Evolutionary conservation across 148 eudicot genomes (phyloP).

Genomic region (Pouteria glomerata): DNA sequence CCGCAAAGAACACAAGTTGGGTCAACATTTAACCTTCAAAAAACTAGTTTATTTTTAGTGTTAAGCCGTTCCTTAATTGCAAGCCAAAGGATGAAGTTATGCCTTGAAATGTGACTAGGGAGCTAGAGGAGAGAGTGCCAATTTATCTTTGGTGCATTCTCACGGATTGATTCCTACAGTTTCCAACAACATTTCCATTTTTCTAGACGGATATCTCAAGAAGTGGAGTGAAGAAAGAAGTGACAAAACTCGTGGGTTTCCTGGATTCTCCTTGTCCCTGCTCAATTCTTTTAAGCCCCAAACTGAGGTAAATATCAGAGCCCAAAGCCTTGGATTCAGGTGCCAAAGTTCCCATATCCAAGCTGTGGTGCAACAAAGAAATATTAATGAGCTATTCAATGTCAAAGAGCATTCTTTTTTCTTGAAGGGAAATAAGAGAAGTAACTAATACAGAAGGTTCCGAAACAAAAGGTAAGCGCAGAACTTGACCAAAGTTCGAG

Average conservation of each 20-base stretch:
- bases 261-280: conserved; percentile 30
- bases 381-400: background rate
- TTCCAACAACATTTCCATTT: conserved; percentile 53
- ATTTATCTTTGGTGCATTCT: no score
- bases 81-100: no score
- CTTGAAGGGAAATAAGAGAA: background rate
- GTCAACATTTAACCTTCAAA: no score
- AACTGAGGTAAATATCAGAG: conserved; percentile 38
- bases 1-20: no score
- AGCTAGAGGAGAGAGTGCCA: no score
- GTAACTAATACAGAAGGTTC: background rate
- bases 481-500: background rate
- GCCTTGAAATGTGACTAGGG: no score
- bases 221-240: conserved; percentile 51
- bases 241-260: conserved; percentile 53
- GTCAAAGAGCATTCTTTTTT: background rate
- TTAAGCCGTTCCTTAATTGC: no score
- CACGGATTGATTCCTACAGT: no score
- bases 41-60: no score
- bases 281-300: conserved; percentile 58
- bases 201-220: conserved; percentile 54
- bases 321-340: conserved; percentile 36
- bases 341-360: conserved; percentile 50
- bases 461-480: background rate
- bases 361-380: conserved; percentile 25